A percentile compares a stretch with the other conserved stretches of the same genome.
phyloP scores from a whole-genome alignment of 768 basidiomycete genomes.

The Tylopilus vinaceipallidus region DNA sequence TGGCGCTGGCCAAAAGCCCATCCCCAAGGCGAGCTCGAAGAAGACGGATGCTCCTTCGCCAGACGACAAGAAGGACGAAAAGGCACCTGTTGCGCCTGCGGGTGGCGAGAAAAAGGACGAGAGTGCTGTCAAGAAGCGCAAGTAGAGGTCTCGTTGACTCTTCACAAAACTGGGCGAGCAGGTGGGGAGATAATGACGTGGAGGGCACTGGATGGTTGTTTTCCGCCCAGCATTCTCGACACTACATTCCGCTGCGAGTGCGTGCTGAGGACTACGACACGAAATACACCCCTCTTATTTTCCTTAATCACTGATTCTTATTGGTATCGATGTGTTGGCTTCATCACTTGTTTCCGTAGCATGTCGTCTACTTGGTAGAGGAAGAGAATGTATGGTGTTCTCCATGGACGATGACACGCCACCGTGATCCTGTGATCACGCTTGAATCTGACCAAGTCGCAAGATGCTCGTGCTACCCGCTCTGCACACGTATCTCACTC shows the following conservation, averaged over 20 bases:
- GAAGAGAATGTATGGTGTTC: conserved; percentile 28
- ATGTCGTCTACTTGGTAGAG: conserved; percentile 6
- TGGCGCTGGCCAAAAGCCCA: conserved; percentile 67
- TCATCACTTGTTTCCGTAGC: conserved; percentile 22
- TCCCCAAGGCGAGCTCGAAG: conserved; percentile 67
- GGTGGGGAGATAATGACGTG: conserved; percentile 1
- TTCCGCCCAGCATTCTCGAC: conserved; percentile 9
- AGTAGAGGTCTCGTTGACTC: conserved; percentile 36
- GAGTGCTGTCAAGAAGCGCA: conserved; percentile 70
- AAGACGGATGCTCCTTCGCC: conserved; percentile 68
- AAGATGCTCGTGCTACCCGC: conserved; percentile 69
- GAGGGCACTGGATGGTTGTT: conserved; percentile 8
- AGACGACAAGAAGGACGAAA: conserved; percentile 65
- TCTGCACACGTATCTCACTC: conserved; percentile 62
- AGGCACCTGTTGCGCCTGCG: conserved; percentile 67
- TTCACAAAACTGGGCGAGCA: conserved; percentile 7
- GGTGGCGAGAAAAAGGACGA: conserved; percentile 76
- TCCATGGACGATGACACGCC: conserved; percentile 2
- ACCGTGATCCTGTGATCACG: background rate
- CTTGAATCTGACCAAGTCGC: background rate
- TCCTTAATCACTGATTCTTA: conserved; percentile 7
- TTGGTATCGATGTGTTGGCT: conserved; percentile 4
- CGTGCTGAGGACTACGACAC: conserved; percentile 3
- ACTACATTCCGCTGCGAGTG: conserved; percentile 9
- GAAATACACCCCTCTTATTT: background rate